phyloP scores from a whole-genome alignment of 768 basidiomycete genomes.

The Leucosporidium yakuticum region DNA sequence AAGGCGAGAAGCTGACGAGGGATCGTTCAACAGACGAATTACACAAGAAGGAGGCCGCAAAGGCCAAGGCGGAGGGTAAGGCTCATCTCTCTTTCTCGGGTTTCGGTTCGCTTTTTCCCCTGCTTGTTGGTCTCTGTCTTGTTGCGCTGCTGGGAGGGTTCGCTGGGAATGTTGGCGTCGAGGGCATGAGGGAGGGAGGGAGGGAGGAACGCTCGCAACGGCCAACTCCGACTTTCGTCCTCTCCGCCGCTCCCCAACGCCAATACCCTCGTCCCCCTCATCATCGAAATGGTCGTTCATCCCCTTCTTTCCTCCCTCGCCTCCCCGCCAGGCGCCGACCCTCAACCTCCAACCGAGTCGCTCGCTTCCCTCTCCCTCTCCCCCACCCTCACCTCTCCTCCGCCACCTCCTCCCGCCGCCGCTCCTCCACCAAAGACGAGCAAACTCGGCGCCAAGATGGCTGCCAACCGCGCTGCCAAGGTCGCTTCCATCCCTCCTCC shows the following conservation, averaged over 20 bases:
- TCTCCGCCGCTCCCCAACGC: conserved; percentile 12
- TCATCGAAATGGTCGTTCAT: conserved; percentile 3
- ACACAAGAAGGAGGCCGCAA: conserved; percentile 56
- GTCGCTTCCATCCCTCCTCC: conserved; percentile 6
- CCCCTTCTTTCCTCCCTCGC: neutral
- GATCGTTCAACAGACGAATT: conserved; percentile 56
- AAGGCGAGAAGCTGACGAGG: neutral
- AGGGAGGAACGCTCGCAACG: no score
- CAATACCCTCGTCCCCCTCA: no score
- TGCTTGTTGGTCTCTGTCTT: conserved; percentile 42
- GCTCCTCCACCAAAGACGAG: no score
- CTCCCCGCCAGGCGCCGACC: neutral
- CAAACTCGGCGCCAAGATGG: no score
- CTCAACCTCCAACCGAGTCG: no score
- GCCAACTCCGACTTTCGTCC: conserved; percentile 16
- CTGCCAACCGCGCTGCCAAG: no score
- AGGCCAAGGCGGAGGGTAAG: conserved; percentile 74
- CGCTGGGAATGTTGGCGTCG: no score
- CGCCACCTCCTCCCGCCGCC: no score
- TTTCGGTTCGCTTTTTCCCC: conserved; percentile 37
- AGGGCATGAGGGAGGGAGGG: no score
- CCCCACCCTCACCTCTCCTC: no score
- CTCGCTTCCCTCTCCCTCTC: no score
- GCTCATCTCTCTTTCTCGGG: conserved; percentile 25
- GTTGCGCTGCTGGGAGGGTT: conserved; percentile 18